These are phyloP conservation scores for Rubroboletus pulcherrimus DNA, from an alignment of 768 basidiomycete genomes.

Conservation along the genomic window DNA sequence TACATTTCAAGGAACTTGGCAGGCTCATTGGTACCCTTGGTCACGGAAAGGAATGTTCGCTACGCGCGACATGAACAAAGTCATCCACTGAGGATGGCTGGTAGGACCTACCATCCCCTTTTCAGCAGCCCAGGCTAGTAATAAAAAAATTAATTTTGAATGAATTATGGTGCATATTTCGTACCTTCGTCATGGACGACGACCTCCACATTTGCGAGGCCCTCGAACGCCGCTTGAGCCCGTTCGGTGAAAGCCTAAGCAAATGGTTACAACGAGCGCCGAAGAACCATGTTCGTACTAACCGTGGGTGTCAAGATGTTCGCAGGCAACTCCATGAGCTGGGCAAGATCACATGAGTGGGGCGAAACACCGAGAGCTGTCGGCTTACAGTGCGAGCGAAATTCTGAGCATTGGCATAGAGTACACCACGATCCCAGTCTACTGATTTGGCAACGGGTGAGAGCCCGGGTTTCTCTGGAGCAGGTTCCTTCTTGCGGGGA, in stretches of 20 bases:
- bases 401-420: constrained; percentile 78
- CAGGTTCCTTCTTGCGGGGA: constrained; percentile 50
- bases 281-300: constrained; percentile 11
- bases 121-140: constrained; percentile 71
- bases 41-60: constrained; percentile 85
- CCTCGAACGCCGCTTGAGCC: constrained; percentile 60
- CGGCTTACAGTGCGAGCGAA: constrained; percentile 65
- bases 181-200: constrained; percentile 71
- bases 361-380: background rate
- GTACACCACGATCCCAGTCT: constrained; percentile 69
- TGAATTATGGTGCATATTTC: background rate
- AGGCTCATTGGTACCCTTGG: constrained; percentile 77
- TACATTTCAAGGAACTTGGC: constrained; percentile 87
- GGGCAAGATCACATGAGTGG: background rate
- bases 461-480: constrained; percentile 49
- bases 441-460: constrained; percentile 41
- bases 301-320: constrained; percentile 86
- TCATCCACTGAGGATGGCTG: background rate
- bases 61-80: constrained; percentile 21
- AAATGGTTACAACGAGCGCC: background rate
- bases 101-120: constrained; percentile 69
- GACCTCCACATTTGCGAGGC: constrained; percentile 63
- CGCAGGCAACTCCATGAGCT: constrained; percentile 83
- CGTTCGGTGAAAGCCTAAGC: constrained; percentile 68
- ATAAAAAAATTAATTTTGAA: background rate